phyloP scores from a whole-genome alignment of 306 rosid species.

The Ochetophila trinervis region DNA sequence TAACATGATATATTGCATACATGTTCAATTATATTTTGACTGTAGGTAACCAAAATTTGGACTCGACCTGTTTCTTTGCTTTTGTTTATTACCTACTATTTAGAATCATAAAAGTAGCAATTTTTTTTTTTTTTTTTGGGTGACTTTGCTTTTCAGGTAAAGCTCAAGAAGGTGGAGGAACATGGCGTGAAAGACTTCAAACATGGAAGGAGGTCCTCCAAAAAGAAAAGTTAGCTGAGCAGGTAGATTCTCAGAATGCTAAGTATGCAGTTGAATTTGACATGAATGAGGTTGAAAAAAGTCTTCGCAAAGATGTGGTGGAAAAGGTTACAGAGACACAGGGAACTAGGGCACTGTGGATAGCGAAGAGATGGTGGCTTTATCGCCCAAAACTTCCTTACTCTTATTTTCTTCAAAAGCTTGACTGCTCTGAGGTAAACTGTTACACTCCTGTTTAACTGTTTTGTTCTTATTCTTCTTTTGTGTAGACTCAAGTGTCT shows the following conservation, averaged over 20 bases:
- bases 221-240: slow-evolving; percentile 58
- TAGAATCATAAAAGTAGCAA: slow-evolving; percentile 17
- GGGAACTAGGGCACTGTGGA: slow-evolving; percentile 83
- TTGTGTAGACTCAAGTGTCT: slow-evolving; percentile 15
- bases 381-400: slow-evolving; percentile 95
- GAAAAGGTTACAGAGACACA: slow-evolving; percentile 54
- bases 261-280: slow-evolving; percentile 86
- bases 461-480: slow-evolving; percentile 19
- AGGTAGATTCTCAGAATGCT: slow-evolving; percentile 57
- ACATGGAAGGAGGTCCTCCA: slow-evolving; percentile 77
- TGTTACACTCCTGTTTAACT: slow-evolving; percentile 20
- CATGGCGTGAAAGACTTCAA: slow-evolving; percentile 83
- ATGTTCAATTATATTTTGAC: not conserved
- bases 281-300: slow-evolving; percentile 96
- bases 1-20: not conserved
- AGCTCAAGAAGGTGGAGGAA: slow-evolving; percentile 44
- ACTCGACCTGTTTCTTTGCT: slow-evolving; percentile 4
- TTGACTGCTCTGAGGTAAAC: slow-evolving; percentile 85
- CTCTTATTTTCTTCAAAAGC: slow-evolving; percentile 80
- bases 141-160: slow-evolving; percentile 39
- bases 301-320: slow-evolving; percentile 84
- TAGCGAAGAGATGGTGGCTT: slow-evolving; percentile 95
- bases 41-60: not conserved
- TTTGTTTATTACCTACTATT: slow-evolving; percentile 9
- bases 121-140: slow-evolving; percentile 9